Percentiles rank a stretch among this genome's conserved stretches.
Evolutionary conservation across 1,284 basidiomycete genomes (phyloP).

Genomic region (Apiotrichum brassicae): DNA sequence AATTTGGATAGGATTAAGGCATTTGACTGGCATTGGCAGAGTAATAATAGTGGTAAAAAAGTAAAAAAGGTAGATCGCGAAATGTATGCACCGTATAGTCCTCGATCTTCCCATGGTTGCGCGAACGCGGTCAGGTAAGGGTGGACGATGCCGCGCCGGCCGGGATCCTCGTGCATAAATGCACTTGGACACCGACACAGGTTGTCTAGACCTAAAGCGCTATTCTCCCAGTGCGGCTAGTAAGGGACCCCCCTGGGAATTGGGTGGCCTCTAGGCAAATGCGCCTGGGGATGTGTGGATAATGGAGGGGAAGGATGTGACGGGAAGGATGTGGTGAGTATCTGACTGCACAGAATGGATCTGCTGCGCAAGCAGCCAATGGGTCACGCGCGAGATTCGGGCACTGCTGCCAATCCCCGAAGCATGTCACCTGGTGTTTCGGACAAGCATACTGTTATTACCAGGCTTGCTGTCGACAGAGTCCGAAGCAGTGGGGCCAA

Average conservation of each 20-base stretch:
- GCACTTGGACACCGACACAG: conserved; percentile 14
- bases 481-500: too few species aligned
- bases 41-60: too few species aligned
- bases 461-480: too few species aligned
- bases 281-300: conserved; percentile 9
- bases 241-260: conserved; percentile 17
- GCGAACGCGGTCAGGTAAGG: conserved; percentile 7
- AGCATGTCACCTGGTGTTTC: too few species aligned
- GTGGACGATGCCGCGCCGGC: conserved; percentile 19
- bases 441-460: too few species aligned
- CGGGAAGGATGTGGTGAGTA: not conserved
- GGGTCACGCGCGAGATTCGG: too few species aligned
- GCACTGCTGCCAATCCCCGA: too few species aligned
- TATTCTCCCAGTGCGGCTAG: conserved; percentile 20
- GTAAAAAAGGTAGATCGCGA: not conserved
- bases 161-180: not conserved
- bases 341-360: too few species aligned
- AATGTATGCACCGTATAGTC: conserved; percentile 19
- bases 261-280: conserved; percentile 22
- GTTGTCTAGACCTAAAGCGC: conserved; percentile 23
- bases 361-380: too few species aligned
- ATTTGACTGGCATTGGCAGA: too few species aligned
- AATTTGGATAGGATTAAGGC: too few species aligned
- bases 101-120: conserved; percentile 9
- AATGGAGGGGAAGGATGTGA: not conserved